Evolutionary conservation across 768 basidiomycete species (phyloP).

Genomic region (Crepidotus variabilis): DNA sequence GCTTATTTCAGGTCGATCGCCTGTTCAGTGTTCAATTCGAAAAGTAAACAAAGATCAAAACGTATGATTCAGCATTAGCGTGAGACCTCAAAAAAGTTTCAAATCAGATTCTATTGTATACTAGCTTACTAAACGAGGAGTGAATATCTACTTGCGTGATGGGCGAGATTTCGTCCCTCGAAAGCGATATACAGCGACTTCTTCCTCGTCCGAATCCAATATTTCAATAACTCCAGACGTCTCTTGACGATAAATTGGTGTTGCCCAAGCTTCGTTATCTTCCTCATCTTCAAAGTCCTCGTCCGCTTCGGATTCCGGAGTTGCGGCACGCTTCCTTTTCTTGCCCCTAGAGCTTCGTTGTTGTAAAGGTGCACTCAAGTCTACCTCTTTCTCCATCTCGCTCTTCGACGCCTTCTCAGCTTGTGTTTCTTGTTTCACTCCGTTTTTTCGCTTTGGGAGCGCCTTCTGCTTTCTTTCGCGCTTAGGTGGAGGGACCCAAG

Average conservation of each 20-base stretch:
- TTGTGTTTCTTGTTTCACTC: neutral
- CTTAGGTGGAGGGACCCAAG: constrained; percentile 7
- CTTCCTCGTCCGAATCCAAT: neutral
- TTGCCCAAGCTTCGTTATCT: neutral
- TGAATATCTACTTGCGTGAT: too few relatives aligned
- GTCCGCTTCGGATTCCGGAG: neutral
- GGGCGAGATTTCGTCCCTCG: neutral
- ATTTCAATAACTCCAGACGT: neutral
- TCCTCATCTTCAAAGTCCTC: neutral
- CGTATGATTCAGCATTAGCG: too few relatives aligned
- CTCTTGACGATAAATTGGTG: neutral
- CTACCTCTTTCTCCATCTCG: neutral
- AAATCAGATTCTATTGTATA: too few relatives aligned
- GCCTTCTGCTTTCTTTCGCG: neutral
- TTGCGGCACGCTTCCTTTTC: neutral
- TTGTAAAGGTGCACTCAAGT: neutral
- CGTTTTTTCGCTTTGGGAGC: constrained; percentile 1
- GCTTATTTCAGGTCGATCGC: neutral
- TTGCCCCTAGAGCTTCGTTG: neutral
- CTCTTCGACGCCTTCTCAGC: constrained; percentile 1
- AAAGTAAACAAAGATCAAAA: too few relatives aligned
- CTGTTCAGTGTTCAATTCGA: too few relatives aligned
- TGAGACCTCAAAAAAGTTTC: neutral
- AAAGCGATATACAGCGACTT: neutral
- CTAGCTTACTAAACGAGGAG: too few relatives aligned